Conservation (phyloP, 352 stramenopile species). For the Globisporangium nunn region DNA sequence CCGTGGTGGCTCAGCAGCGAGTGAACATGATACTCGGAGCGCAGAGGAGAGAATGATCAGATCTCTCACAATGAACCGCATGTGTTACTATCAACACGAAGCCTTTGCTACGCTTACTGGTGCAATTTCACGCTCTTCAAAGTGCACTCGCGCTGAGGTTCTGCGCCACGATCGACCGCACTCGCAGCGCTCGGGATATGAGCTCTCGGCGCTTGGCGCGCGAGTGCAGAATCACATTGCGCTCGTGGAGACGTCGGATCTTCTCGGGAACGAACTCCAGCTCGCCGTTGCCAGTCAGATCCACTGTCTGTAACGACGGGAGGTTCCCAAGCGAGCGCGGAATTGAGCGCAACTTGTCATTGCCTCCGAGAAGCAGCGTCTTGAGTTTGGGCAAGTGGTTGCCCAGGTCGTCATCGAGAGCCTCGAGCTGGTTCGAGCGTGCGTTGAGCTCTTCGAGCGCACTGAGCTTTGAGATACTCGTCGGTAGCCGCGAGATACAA, state of each 20-base stretch:
- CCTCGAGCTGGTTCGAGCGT: constrained; percentile 28
- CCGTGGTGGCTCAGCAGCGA: constrained; percentile 43
- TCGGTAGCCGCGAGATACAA: constrained; percentile 21
- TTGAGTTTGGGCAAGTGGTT: constrained; percentile 27
- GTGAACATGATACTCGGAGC: not conserved
- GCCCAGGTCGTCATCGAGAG: constrained; percentile 21
- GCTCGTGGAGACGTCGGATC: constrained; percentile 52
- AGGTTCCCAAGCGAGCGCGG: constrained; percentile 19
- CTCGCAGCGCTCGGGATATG: constrained; percentile 45
- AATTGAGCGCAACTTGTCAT: constrained; percentile 22
- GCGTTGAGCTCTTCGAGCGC: constrained; percentile 39
- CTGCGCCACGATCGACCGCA: constrained; percentile 34
- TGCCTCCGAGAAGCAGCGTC: constrained; percentile 33
- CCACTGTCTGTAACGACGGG: constrained; percentile 27
- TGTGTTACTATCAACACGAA: not conserved
- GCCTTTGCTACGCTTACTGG: not conserved
- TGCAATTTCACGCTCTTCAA: not conserved
- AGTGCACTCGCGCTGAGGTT: constrained; percentile 15
- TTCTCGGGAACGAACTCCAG: constrained; percentile 32
- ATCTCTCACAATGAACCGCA: not conserved
- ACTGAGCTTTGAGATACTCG: constrained; percentile 20
- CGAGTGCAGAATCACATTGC: constrained; percentile 54
- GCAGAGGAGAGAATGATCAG: not conserved
- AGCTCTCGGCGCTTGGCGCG: constrained; percentile 54
- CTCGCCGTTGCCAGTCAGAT: constrained; percentile 33